Evolutionary conservation across 2,329 filamentous ascomycete genomes (phyloP).

Genomic region (Amesomyces nigricolor): DNA sequence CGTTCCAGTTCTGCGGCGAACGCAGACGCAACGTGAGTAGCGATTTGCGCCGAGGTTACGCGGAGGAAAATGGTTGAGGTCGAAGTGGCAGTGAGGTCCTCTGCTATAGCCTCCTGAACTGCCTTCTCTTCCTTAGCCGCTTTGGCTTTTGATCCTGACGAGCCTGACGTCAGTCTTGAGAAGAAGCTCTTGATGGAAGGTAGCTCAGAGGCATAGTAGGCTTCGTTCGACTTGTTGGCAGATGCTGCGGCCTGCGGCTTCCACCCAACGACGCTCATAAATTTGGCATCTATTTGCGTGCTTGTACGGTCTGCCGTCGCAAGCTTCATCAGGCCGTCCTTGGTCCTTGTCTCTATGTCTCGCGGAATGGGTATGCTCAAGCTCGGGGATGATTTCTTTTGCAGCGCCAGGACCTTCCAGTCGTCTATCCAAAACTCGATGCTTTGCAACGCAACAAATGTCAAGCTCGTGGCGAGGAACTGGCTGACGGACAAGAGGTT

Average conservation of each 20-base stretch:
- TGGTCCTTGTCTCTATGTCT: slow-evolving; percentile 75
- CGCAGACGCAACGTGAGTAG: slow-evolving; percentile 64
- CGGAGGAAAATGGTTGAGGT: slow-evolving; percentile 81
- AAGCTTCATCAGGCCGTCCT: slow-evolving; percentile 85
- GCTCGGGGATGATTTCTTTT: slow-evolving; percentile 80
- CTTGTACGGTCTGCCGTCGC: slow-evolving; percentile 74
- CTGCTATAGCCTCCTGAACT: slow-evolving; percentile 56
- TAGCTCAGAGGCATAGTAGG: slow-evolving; percentile 42
- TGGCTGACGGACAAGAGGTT: slow-evolving; percentile 81
- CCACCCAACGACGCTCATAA: slow-evolving; percentile 84
- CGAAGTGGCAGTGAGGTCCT: slow-evolving; percentile 66
- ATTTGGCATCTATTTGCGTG: slow-evolving; percentile 85
- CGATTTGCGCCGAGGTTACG: slow-evolving; percentile 76
- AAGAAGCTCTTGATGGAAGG: slow-evolving; percentile 75
- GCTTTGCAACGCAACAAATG: slow-evolving; percentile 81
- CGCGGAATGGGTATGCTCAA: slow-evolving; percentile 65
- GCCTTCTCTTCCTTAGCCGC: slow-evolving; percentile 57
- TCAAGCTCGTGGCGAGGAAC: slow-evolving; percentile 90
- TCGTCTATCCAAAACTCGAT: slow-evolving; percentile 91
- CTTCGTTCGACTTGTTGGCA: slow-evolving; percentile 40
- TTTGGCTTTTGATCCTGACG: slow-evolving; percentile 47
- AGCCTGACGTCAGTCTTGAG: slow-evolving; percentile 60
- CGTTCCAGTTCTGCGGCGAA: slow-evolving; percentile 86
- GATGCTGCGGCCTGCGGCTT: slow-evolving; percentile 50
- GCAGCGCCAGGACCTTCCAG: slow-evolving; percentile 69